phyloP scores from a whole-genome alignment of 31 red algal genomes.

The Pterothamnion heteromorphum region DNA sequence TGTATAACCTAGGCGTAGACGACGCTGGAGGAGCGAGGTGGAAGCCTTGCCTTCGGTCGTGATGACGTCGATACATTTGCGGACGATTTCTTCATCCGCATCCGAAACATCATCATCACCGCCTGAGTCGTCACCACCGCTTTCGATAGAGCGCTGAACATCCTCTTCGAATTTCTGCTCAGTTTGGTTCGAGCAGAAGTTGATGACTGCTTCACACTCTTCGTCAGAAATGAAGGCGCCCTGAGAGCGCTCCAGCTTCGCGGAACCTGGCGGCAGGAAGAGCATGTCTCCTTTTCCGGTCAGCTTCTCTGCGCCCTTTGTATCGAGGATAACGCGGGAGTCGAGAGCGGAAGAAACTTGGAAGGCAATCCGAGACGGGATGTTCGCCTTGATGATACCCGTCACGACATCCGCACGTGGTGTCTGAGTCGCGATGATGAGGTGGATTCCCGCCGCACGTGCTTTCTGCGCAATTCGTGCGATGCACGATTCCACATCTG shows the following conservation, averaged over 20 bases:
- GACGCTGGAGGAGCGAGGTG: not conserved
- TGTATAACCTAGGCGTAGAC: not conserved
- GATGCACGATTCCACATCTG: not conserved
- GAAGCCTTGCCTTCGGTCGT: not conserved
- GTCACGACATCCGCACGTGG: not conserved
- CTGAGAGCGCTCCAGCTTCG: not conserved
- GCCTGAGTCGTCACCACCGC: not conserved
- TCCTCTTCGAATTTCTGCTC: not conserved
- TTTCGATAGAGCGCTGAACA: not conserved
- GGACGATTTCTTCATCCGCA: not conserved
- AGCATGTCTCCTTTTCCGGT: not conserved
- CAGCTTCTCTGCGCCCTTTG: not conserved
- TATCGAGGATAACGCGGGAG: not conserved
- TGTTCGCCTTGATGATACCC: constrained; percentile 15
- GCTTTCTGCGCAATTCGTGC: not conserved
- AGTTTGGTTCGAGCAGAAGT: not conserved
- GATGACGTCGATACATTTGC: not conserved
- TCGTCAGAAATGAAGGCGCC: not conserved
- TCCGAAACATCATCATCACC: not conserved
- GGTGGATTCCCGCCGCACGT: not conserved
- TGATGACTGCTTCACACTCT: not conserved
- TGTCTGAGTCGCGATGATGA: constrained; percentile 7
- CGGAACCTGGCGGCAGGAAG: not conserved
- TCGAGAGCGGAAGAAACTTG: not conserved
- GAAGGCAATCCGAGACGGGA: not conserved